Base-by-base conservation (phyloP, 2,329 filamentous ascomycete genomes). In the Colletotrichum sp. region DNA sequence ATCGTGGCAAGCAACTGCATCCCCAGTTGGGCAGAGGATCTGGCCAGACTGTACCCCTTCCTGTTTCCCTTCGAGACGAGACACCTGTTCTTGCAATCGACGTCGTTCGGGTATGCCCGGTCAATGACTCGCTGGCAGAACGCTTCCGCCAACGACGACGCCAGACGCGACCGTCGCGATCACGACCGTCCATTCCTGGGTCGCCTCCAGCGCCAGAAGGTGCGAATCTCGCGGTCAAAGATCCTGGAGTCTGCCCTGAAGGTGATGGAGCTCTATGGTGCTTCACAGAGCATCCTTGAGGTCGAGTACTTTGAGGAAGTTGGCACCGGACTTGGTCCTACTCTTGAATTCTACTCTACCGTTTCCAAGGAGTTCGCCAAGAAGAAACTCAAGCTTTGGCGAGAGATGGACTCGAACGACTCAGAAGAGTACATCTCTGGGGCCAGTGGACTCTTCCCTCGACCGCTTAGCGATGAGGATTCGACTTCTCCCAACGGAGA, bases 271-370 rank as follows among this genome's bases (percentile, higher is more conserved):
- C 91, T 99, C 4, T 99, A 99, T 81, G 97, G 97, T 1, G 95
- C 95, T n/a, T 98, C 96, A 1, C 95, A 98, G 75, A 99, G 96
- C 83, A 95, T 99, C 32, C 87, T 99, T 1, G 97, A 99, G 82
- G 96, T 99, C 3, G 98, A 99, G 82, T 99, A 99, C 82, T 99
- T 99, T 79, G 97, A 99, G 81, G 97, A 99, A 85, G 97, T 99
- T 26, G 97, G 97, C 72, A 99, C 98, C 28, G 97, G 97, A 63
- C 89, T 99, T 61, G 97, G 97, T 0, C 97, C 97, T 6, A 99
- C 97, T 0, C 90, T 99, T 16, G 97, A 99, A 83, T 99, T 99
- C 83, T 99, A 99, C 85, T 98, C 97, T 0, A 98, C 95, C 0
- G 96, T 99, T 2, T 99, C 97, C 0, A 97, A 95, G 80, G 97